Base-by-base conservation (phyloP, 2,329 filamentous ascomycete species). In the Claviceps sp. region DNA sequence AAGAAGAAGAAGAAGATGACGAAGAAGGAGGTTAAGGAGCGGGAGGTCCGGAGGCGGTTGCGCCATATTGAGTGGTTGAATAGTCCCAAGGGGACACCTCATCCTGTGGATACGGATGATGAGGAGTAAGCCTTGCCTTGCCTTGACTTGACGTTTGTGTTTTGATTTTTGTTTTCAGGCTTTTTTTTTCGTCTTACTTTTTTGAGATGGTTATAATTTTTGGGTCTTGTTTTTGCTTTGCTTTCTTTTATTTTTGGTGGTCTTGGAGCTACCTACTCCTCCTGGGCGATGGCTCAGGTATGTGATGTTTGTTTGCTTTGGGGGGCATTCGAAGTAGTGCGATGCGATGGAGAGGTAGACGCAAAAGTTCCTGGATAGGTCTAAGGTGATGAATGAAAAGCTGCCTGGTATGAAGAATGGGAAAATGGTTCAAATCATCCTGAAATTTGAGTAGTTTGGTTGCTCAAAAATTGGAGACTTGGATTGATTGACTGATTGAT, bases 1-100 rank as follows among this genome's bases (percentile, higher is more conserved):
- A 82, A 78, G 70, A 93, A 90, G 79, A 96, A 96, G 89, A 95
- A 91, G 82, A 98, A 98, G 87, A 81, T 93, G 81, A 98, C 93
- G 53, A 88, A 94, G 75, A 89, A 89, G 71, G 89, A 98, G 70
- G 61, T 90, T 66, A 98, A 98, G 80, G 93, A 98, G 68, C 78
- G 86, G 19, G 91, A 97, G 71, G 85, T 86, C 44, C 79, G 94
- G 57, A 81, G 91, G 59, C 79, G 93, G 60, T 74, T 97, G 69
- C 82, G 93, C 62, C 89, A 98, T 70, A 85, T 87, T 60, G 78
- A 85, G 66, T 87, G 85, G 86, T 74, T 95, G 61, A 91, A 89
- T 70, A 87, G 80, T 62, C 86, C 86, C 58, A 89, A 90, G 78
- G 88, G 87, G 5, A 91, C 87, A 3, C 86, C 86, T 34, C 82